phyloP scores from a whole-genome alignment of 441 rosid species.

The Capsella rubella region DNA sequence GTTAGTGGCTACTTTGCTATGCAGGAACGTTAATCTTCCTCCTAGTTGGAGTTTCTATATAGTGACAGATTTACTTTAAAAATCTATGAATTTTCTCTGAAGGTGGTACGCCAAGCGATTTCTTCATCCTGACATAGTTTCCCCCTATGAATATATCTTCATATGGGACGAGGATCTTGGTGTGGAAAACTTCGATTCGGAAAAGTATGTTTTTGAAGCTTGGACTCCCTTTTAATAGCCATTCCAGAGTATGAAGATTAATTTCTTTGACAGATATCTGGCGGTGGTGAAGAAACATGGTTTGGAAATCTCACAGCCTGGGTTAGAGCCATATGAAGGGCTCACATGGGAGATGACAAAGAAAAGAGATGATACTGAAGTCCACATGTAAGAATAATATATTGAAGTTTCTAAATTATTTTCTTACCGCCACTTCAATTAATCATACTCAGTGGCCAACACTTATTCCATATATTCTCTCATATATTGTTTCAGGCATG shows the following conservation, averaged over 20 bases:
- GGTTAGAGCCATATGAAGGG: conserved; percentile 77
- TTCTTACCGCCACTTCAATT: background rate
- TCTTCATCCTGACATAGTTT: conserved; percentile 87
- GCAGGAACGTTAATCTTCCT: background rate
- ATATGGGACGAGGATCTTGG: conserved; percentile 99
- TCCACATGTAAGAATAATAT: conserved; percentile 66
- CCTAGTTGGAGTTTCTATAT: conserved; percentile 21
- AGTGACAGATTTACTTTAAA: conserved; percentile 6
- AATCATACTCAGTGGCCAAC: conserved; percentile 24
- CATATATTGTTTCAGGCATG: conserved; percentile 53
- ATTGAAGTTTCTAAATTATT: background rate
- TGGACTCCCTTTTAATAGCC: conserved; percentile 3
- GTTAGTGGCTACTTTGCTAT: conserved; percentile 47
- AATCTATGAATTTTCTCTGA: conserved; percentile 35
- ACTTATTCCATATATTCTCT: conserved; percentile 18
- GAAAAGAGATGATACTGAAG: conserved; percentile 75
- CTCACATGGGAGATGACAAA: conserved; percentile 99
- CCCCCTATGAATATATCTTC: conserved; percentile 84
- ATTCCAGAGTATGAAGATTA: conserved; percentile 16
- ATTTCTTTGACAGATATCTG: conserved; percentile 60
- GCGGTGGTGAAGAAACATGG: conserved; percentile 80
- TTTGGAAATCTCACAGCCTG: conserved; percentile 98
- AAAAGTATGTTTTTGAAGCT: conserved; percentile 55
- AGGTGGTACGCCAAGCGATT: conserved; percentile 98
- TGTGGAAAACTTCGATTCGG: conserved; percentile 75